Conservation (phyloP, 371 early-diverging fungal species). For the Dichotomocladium elegans region DNA sequence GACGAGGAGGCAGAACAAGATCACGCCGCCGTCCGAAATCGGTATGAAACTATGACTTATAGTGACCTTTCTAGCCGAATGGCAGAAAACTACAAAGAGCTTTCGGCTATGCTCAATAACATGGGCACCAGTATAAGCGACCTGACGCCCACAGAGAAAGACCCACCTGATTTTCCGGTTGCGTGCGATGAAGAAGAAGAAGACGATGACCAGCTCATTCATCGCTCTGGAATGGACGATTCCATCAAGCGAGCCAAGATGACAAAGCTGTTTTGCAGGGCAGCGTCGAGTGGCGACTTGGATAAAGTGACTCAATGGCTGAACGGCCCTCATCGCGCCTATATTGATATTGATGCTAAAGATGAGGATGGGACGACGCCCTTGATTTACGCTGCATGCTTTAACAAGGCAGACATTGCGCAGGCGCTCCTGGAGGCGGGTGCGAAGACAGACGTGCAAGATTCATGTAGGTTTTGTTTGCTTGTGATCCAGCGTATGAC, state of each 20-base stretch:
- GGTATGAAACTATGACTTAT: slow-evolving; percentile 44
- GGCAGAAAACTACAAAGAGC: slow-evolving; percentile 38
- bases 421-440: slow-evolving; percentile 69
- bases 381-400: slow-evolving; percentile 85
- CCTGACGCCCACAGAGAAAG: slow-evolving; percentile 2
- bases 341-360: slow-evolving; percentile 72
- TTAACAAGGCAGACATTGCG: slow-evolving; percentile 74
- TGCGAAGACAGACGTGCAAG: slow-evolving; percentile 75
- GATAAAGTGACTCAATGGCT: slow-evolving; percentile 79
- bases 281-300: slow-evolving; percentile 85
- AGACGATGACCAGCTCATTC: slow-evolving; percentile 6
- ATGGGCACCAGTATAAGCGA: slow-evolving; percentile 9
- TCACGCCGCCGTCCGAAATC: slow-evolving; percentile 13
- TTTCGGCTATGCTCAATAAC: slow-evolving; percentile 31
- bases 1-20: slow-evolving; percentile 10
- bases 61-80: slow-evolving; percentile 39
- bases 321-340: slow-evolving; percentile 28
- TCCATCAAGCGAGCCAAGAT: slow-evolving; percentile 44
- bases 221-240: slow-evolving; percentile 20
- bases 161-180: slow-evolving; percentile 4
- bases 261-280: slow-evolving; percentile 50
- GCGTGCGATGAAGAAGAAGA: slow-evolving; percentile 2
- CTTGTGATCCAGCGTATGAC: neutral
- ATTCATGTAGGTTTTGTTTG: slow-evolving; percentile 41
- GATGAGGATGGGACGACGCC: slow-evolving; percentile 87